Base-by-base conservation (phyloP, 2,329 filamentous ascomycete species). In the Neofusicoccum laricinum region DNA sequence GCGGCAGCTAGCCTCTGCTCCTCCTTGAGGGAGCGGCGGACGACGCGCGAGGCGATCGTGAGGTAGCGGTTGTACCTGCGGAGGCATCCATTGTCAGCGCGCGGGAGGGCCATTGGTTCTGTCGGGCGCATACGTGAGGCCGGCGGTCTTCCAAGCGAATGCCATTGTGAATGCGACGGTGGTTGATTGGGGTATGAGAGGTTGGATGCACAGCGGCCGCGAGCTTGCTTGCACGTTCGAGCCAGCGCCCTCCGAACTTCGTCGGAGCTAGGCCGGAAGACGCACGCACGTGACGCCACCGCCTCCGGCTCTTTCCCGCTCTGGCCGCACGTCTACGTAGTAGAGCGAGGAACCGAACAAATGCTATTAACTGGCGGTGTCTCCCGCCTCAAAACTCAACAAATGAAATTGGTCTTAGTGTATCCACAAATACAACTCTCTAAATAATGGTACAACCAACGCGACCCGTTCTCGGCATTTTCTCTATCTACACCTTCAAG, bases 31-130 rank as follows among this genome's bases (percentile, higher is more conserved):
- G 93, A 96, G 80, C 92, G 91, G 84, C 96, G 95, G 80, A 99
- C 91, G 77, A 92, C 91, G 81, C 93, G 93, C 81, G 93, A 88
- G 76, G 95, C 93, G 83, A 99, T 88, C 77, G 93, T 89, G 79
- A 99, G 89, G 89, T 97, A 98, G 85, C 93, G 95, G 90, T 99
- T 99, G 92, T 99, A 99, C 84, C 95, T 99, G 80, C 78, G 63
- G 64, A 58, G 8, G 38, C 17, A 66, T 72, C 73, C 69, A 75
- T 71, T 73, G 70, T 70, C 64, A 67, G 64, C 65, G 53, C 30
- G 45, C 34, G 43, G n/a, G 36, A 11, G 25, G 17, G 46, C 63
- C 15, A 19, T 50, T 14, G 19, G 45, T 8, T 34, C 11, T 40
- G 10, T 62, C 49, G 41, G 66, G 66, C 51, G 46, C 64, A 67